Base-by-base conservation (phyloP, 148 eudicot genomes). In the Rheum nobile region DNA sequence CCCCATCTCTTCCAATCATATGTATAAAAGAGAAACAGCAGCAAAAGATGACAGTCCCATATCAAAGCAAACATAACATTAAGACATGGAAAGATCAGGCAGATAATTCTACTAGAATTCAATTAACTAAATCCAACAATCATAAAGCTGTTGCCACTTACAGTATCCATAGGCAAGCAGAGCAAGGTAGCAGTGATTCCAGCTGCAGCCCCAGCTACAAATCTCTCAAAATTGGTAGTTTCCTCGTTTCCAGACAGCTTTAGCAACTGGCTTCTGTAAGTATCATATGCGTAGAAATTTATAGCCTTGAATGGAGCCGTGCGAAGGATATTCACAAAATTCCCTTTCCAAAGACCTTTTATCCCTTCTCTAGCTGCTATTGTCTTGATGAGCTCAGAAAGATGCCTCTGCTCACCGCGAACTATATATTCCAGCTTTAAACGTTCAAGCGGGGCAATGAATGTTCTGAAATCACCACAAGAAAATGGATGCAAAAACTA, bases 111-210 rank as follows among this genome's bases (percentile, higher is more conserved):
- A 31, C 37, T 5, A 63, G 38, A 59, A 59, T 29, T 29, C 37
- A 28, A 28, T 13, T 11, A 11, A 59, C 11, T 28, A 59, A 59
- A 59, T 59, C 34, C 67, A 59, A 11, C 37, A 12, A 29, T 8
- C 70, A 31, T 14, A 31, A 6, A 65, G 70, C 1, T 57, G 34
- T 65, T 32, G n/a, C 70, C 38, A 80, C 96, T 78, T 84, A 94
- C 98, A 77, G 97, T 95, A 86, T 95, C 96, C 97, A 95, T 87
- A 42, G 97, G 98, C 80, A 95, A 89, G 87, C 98, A 95, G 70
- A 95, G 87, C 47, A 90, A 77, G 47, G 98, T 95, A 73, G 97
- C 97, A 35, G 97, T 91, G 75, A 91, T 88, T 78, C 98, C 98
- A 80, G 98, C 98, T 2, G 92, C 93, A 78, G 97, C 96, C 72